phyloP scores from a whole-genome alignment of 2,329 filamentous ascomycete species.

The Colletotrichum sp. region DNA sequence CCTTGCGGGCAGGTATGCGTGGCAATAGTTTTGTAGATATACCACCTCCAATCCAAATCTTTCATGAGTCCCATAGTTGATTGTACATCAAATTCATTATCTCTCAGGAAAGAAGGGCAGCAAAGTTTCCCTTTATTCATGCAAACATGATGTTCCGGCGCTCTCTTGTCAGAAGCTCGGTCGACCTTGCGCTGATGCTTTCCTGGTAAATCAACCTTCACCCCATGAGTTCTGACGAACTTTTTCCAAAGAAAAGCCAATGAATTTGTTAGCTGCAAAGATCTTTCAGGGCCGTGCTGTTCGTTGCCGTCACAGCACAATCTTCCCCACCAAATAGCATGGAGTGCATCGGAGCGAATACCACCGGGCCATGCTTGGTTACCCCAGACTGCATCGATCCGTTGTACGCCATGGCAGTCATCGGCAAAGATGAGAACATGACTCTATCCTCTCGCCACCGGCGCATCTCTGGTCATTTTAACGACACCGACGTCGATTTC shows the following conservation, averaged over 20 bases:
- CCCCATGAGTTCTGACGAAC: background rate
- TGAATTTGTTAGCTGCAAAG: fast-evolving
- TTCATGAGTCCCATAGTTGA: fast-evolving
- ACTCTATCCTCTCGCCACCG: constrained; percentile 14
- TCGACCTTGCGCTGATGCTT: background rate
- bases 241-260: background rate
- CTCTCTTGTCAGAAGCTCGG: background rate
- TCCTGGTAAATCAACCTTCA: background rate
- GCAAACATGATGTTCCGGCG: background rate
- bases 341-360: background rate
- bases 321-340: background rate
- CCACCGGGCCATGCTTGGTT: background rate
- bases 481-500: constrained; percentile 21
- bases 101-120: fast-evolving
- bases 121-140: background rate
- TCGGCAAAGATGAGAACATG: background rate
- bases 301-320: background rate
- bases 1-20: background rate
- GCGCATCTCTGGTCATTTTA: constrained; percentile 22
- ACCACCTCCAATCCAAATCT: fast-evolving
- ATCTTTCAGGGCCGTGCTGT: background rate
- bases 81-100: background rate
- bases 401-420: background rate
- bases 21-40: fast-evolving
- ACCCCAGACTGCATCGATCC: background rate